Conservation (phyloP, 495 filamentous ascomycete genomes). For the Penicillium flavigenum region DNA sequence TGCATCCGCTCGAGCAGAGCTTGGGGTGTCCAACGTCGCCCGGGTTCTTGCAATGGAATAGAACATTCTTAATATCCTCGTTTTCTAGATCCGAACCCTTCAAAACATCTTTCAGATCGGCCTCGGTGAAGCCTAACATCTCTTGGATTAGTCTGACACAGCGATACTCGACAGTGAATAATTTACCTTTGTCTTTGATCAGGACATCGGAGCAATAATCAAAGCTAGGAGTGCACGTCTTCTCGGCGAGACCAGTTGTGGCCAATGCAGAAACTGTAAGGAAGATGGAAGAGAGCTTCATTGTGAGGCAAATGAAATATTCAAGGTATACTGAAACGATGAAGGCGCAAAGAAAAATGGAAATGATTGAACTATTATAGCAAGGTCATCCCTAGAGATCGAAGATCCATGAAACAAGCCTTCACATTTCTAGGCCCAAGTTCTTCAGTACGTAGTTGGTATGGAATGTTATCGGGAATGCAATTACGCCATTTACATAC, state of each 20-base stretch:
- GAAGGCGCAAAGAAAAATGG: neutral
- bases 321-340: neutral
- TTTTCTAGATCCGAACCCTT: slow-evolving; percentile 35
- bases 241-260: slow-evolving; percentile 31
- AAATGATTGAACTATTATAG: slow-evolving; percentile 10
- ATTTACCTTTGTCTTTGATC: slow-evolving; percentile 36
- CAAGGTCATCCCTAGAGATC: neutral
- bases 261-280: slow-evolving; percentile 28
- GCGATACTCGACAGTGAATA: neutral
- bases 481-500: slow-evolving; percentile 20
- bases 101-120: slow-evolving; percentile 33
- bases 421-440: slow-evolving; percentile 13
- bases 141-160: neutral
- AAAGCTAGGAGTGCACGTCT: slow-evolving; percentile 43
- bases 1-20: slow-evolving; percentile 36
- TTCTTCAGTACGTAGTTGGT: neutral
- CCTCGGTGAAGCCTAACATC: slow-evolving; percentile 36
- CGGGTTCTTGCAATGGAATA: slow-evolving; percentile 44
- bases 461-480: slow-evolving; percentile 30
- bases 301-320: slow-evolving; percentile 12
- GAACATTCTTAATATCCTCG: slow-evolving; percentile 31
- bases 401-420: slow-evolving; percentile 6
- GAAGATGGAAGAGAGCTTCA: slow-evolving; percentile 32
- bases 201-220: slow-evolving; percentile 41
- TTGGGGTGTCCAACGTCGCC: slow-evolving; percentile 40